Percentiles rank a stretch among this genome's conserved stretches.
These are phyloP conservation scores for Acanthamoeba castellanii DNA, from an alignment of 208 protist species.

Conservation along the genomic window DNA sequence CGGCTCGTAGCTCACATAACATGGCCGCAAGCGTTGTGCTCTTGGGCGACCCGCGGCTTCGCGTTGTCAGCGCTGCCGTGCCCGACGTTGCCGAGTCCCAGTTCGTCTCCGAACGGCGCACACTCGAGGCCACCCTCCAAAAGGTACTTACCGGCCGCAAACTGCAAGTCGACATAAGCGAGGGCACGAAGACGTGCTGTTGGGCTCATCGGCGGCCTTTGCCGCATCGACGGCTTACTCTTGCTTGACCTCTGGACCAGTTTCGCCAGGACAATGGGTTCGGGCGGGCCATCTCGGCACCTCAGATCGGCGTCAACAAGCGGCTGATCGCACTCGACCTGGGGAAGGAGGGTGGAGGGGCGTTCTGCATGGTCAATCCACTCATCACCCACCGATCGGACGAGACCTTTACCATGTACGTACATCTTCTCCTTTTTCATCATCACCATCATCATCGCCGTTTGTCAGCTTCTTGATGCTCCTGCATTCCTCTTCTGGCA, in stretches of 20 bases:
- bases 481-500: background rate
- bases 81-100: background rate
- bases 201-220: too few relatives aligned
- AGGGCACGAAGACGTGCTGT: too few relatives aligned
- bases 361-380: slow-evolving; percentile 58
- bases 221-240: background rate
- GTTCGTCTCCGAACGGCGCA: slow-evolving; percentile 8
- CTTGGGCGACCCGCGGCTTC: slow-evolving; percentile 24
- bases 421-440: background rate
- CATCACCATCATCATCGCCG: background rate
- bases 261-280: slow-evolving; percentile 60
- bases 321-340: slow-evolving; percentile 56
- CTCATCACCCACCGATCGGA: slow-evolving; percentile 25
- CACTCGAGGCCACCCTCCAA: slow-evolving; percentile 18
- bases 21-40: slow-evolving; percentile 9
- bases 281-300: slow-evolving; percentile 41
- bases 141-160: background rate
- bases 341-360: background rate
- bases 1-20: background rate
- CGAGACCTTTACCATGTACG: slow-evolving; percentile 52
- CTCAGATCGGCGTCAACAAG: slow-evolving; percentile 58
- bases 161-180: too few relatives aligned
- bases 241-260: background rate
- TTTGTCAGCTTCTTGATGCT: background rate
- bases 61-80: background rate